phyloP scores from a whole-genome alignment of 768 basidiomycete genomes.

The Tricholoma bakamatsutake region DNA sequence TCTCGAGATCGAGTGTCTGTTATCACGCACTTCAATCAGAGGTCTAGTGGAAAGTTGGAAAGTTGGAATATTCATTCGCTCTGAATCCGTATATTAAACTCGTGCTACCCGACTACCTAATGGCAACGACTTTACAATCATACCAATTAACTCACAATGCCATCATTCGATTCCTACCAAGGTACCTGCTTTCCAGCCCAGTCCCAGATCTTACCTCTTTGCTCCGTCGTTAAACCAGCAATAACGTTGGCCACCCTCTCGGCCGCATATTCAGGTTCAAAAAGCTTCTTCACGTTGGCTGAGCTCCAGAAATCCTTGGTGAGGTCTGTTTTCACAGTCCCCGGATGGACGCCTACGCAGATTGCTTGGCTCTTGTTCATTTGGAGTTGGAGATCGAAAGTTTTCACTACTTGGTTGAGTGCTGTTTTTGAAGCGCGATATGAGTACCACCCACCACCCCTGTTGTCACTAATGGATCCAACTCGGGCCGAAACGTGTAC shows the following conservation, averaged over 20 bases:
- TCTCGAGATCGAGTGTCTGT: too few relatives aligned
- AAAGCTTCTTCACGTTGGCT: conserved; percentile 30
- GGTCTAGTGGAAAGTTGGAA: too few relatives aligned
- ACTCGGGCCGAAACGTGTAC: conserved; percentile 56
- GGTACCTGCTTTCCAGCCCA: conserved; percentile 48
- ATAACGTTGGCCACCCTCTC: conserved; percentile 41
- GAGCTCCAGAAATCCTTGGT: conserved; percentile 49
- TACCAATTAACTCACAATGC: not conserved
- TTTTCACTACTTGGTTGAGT: conserved; percentile 57
- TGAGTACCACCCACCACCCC: conserved; percentile 55
- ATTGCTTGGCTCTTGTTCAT: conserved; percentile 42
- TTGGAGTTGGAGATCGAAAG: conserved; percentile 50
- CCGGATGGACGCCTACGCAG: conserved; percentile 52
- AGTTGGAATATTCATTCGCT: too few relatives aligned
- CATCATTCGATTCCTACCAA: conserved; percentile 17
- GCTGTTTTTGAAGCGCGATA: conserved; percentile 59
- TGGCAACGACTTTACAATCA: not conserved
- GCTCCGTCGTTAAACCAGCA: conserved; percentile 28
- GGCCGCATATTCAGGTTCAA: conserved; percentile 48
- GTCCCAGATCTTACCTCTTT: conserved; percentile 52
- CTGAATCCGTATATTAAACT: not conserved
- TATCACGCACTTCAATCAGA: too few relatives aligned
- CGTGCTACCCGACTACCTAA: not conserved
- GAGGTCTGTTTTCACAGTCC: conserved; percentile 55
- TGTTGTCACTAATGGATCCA: conserved; percentile 54